Evolutionary conservation across 2,329 filamentous ascomycete genomes (phyloP).

Genomic region (Elsinoe batatas): DNA sequence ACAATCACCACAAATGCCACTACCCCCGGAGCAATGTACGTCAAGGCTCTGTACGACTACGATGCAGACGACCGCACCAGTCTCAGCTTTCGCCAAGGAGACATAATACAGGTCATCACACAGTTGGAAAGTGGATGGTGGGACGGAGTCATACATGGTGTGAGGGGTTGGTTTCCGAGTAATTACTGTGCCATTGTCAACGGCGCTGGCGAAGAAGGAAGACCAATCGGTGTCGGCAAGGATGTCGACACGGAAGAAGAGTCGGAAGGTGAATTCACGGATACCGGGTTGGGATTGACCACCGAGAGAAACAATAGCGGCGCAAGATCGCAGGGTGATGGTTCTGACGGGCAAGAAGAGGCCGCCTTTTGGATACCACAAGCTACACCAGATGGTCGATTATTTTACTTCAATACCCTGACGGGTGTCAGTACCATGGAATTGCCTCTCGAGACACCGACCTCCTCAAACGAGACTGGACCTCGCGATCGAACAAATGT

Average conservation of each 20-base stretch:
- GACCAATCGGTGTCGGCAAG: slow-evolving; percentile 47
- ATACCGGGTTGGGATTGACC: slow-evolving; percentile 33
- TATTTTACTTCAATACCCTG: slow-evolving; percentile 98
- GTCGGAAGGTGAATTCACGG: slow-evolving; percentile 58
- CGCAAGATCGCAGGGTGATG: slow-evolving; percentile 55
- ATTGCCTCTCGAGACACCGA: slow-evolving; percentile 82
- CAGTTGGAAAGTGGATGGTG: slow-evolving; percentile 98
- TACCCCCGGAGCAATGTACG: slow-evolving; percentile 60
- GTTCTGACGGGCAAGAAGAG: slow-evolving; percentile 63
- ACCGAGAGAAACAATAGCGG: slow-evolving; percentile 24
- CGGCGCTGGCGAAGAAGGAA: slow-evolving; percentile 53
- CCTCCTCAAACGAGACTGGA: slow-evolving; percentile 67
- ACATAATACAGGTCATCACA: slow-evolving; percentile 96
- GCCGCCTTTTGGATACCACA: slow-evolving; percentile 98
- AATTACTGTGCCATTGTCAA: slow-evolving; percentile 91
- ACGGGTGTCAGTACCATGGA: slow-evolving; percentile 94
- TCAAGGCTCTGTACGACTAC: slow-evolving; percentile 94
- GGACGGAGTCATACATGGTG: slow-evolving; percentile 95
- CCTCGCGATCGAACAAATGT: slow-evolving; percentile 84
- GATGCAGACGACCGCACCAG: slow-evolving; percentile 95
- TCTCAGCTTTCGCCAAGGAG: slow-evolving; percentile 90
- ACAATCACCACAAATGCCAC: slow-evolving; percentile 40
- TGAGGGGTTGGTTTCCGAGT: slow-evolving; percentile 97
- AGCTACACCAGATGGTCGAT: slow-evolving; percentile 79
- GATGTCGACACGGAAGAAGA: slow-evolving; percentile 34